Evolutionary conservation across 805 yeast genomes (phyloP).

Genomic region (Candida nitratophila): DNA sequence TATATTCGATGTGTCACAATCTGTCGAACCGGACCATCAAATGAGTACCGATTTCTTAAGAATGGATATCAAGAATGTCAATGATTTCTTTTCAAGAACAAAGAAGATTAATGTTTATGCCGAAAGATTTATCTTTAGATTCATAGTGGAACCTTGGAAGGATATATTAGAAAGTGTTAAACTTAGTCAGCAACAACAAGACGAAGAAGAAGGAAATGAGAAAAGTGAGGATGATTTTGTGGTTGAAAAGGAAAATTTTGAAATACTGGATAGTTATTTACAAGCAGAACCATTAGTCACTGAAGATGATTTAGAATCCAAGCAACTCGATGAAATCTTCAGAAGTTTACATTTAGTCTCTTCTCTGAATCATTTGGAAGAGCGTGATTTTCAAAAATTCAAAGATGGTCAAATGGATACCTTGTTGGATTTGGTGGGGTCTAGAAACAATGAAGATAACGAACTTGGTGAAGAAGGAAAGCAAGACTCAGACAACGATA

Average conservation of each 20-base stretch:
- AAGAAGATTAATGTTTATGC: constrained; percentile 72
- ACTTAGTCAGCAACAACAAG: too few relatives aligned
- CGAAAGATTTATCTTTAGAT: constrained; percentile 76
- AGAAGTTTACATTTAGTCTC: constrained; percentile 72
- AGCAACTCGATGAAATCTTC: constrained; percentile 76
- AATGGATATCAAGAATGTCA: constrained; percentile 96
- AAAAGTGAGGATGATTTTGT: constrained; percentile 26
- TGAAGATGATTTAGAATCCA: constrained; percentile 46
- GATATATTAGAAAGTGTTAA: constrained; percentile 33
- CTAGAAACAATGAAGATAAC: constrained; percentile 7
- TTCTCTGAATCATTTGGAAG: constrained; percentile 79
- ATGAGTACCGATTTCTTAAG: constrained; percentile 90
- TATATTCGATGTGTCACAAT: constrained; percentile 94
- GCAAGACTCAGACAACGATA: too few relatives aligned
- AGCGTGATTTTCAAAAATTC: constrained; percentile 79
- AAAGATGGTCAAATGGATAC: constrained; percentile 76
- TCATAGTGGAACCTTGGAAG: constrained; percentile 46
- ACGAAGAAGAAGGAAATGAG: constrained; percentile 27
- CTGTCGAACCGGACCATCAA: constrained; percentile 97
- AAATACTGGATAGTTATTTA: constrained; percentile 34
- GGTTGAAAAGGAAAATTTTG: constrained; percentile 32
- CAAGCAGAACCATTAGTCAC: constrained; percentile 51
- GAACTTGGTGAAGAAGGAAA: too few relatives aligned
- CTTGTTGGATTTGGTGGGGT: constrained; percentile 55
- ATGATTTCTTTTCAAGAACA: constrained; percentile 70